Percentiles rank a stretch among this genome's conserved stretches.
Evolutionary conservation across 177 flowering plant genomes (phyloP).

Genomic region (Vitis hybrid): DNA sequence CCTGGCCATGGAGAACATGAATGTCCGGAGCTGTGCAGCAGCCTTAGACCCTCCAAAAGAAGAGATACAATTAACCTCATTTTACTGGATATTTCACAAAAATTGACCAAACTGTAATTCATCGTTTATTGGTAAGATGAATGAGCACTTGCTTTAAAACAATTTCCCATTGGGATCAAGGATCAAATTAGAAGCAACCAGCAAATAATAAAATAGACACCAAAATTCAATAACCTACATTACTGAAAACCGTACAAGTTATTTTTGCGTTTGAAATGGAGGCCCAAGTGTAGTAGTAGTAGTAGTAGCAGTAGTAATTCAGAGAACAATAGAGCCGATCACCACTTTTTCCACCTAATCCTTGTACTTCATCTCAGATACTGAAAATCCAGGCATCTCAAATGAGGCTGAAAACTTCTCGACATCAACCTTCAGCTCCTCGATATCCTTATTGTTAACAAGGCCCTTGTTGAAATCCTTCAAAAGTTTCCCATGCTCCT

Average conservation of each 20-base stretch:
- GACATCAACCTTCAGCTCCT: constrained; percentile 75
- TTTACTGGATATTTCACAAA: no score
- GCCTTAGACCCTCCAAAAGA: no score
- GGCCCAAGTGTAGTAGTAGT: neutral
- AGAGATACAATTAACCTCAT: no score
- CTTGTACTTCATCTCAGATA: constrained; percentile 90
- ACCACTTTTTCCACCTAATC: constrained; percentile 32
- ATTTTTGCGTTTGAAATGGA: neutral
- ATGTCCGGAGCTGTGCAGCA: no score
- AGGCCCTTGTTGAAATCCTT: constrained; percentile 99
- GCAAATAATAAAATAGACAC: neutral
- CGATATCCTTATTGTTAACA: constrained; percentile 88
- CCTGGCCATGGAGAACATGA: no score
- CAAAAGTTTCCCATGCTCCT: constrained; percentile 84
- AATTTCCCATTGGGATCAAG: neutral
- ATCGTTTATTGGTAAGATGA: constrained; percentile 2
- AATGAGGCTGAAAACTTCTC: constrained; percentile 84
- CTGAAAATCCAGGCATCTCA: constrained; percentile 93
- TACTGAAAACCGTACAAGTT: neutral
- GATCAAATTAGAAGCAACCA: neutral
- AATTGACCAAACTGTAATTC: no score
- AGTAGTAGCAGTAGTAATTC: neutral
- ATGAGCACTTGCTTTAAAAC: no score
- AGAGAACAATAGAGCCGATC: neutral
- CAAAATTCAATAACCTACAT: constrained; percentile 1